These are phyloP conservation scores for Glebionis coronaria DNA, from an alignment of 129 eudicot genomes.

Conservation along the genomic window DNA sequence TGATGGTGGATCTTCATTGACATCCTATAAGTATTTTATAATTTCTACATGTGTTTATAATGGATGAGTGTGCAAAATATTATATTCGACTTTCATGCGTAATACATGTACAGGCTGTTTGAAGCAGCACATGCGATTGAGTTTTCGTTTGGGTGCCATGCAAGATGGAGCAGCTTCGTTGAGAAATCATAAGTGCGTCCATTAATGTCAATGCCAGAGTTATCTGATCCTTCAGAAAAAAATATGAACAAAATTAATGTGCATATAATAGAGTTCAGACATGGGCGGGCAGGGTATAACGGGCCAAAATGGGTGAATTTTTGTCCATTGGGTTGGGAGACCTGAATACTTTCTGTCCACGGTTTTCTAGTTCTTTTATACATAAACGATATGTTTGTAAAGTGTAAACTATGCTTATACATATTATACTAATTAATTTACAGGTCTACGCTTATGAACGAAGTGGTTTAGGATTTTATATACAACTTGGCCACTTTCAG, in stretches of 20 bases:
- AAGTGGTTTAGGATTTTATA: no score
- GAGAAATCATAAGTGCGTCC: conserved; percentile 51
- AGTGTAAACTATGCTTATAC: no score
- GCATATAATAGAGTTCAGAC: background rate
- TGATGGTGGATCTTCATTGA: conserved; percentile 5
- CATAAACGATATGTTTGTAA: no score
- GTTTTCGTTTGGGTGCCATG: conserved; percentile 75
- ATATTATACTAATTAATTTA: no score
- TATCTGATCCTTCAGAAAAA: conserved; percentile 35
- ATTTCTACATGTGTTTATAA: conserved; percentile 12
- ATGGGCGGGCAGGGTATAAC: no score
- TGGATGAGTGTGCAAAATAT: background rate
- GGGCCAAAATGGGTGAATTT: background rate
- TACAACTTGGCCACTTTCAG: no score
- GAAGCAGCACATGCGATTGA: conserved; percentile 65
- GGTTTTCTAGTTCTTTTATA: no score
- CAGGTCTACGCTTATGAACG: no score
- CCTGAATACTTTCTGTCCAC: no score
- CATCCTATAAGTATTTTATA: conserved; percentile 3
- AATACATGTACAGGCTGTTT: conserved; percentile 58
- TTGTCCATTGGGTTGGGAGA: background rate
- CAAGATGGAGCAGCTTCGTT: conserved; percentile 63
- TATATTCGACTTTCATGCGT: conserved; percentile 30
- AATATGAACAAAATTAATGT: background rate
- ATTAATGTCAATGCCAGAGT: conserved; percentile 50